These are phyloP conservation scores for Haplosporangium gracile DNA, from an alignment of 192 early-diverging fungal species.

Conservation along the genomic window DNA sequence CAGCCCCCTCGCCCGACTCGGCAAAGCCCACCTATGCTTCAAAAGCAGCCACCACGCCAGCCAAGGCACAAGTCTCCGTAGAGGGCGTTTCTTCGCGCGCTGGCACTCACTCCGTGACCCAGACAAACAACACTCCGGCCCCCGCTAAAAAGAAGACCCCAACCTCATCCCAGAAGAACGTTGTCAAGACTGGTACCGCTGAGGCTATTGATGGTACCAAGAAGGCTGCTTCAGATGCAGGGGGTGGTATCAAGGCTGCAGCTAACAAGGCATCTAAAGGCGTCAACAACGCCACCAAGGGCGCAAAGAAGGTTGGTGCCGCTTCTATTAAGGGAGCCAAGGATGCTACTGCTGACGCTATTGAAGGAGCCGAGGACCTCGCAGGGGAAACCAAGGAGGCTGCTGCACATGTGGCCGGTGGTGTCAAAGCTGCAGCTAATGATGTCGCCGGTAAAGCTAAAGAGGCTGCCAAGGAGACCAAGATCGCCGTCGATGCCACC, in stretches of 20 bases:
- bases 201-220: not conserved
- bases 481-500: not conserved
- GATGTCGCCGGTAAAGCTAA: not conserved
- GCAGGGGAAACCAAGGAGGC: not conserved
- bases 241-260: not conserved
- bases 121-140: not conserved
- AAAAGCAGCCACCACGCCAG: not conserved
- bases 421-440: not conserved
- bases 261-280: not conserved
- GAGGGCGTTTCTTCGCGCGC: not conserved
- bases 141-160: not conserved
- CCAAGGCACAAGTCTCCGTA: not conserved
- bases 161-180: not conserved
- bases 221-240: not conserved
- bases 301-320: not conserved
- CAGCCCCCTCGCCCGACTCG: not conserved
- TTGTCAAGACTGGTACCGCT: not conserved
- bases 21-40: not conserved
- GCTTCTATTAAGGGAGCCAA: not conserved
- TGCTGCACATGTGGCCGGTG: too few species aligned
- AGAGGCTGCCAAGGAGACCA: not conserved
- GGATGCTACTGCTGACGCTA: not conserved
- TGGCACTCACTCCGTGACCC: not conserved
- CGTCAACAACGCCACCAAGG: too few species aligned
- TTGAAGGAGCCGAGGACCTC: not conserved